phyloP scores from a whole-genome alignment of 2,329 filamentous ascomycete genomes.

The Penicillium sp. region DNA sequence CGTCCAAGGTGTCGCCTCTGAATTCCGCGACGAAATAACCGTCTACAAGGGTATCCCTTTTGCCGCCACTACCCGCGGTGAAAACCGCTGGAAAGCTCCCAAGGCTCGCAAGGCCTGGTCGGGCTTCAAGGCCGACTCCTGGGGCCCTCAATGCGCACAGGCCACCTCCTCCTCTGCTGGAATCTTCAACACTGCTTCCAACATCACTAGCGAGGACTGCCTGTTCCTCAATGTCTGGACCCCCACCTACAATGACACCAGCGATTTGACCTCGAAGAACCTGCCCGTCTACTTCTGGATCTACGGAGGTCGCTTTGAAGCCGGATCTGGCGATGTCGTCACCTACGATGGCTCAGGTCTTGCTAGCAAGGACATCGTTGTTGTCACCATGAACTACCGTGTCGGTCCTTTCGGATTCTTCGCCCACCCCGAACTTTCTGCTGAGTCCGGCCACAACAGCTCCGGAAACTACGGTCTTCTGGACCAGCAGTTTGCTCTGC shows the following conservation, averaged over 20 bases:
- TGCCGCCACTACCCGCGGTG: neutral
- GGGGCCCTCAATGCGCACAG: constrained; percentile 27
- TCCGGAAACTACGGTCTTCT: constrained; percentile 32
- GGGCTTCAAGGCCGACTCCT: constrained; percentile 15
- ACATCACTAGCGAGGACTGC: constrained; percentile 29
- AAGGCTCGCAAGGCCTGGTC: neutral
- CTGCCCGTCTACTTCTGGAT: constrained; percentile 27
- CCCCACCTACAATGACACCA: constrained; percentile 22
- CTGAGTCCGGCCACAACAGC: constrained; percentile 25
- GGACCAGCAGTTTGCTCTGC: constrained; percentile 25
- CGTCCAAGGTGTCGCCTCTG: neutral
- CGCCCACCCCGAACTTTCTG: constrained; percentile 25
- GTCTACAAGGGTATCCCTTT: constrained; percentile 6
- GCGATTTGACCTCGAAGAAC: constrained; percentile 16
- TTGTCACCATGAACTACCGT: constrained; percentile 27
- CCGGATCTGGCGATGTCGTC: constrained; percentile 14
- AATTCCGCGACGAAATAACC: neutral
- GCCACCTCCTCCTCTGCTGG: constrained; percentile 12
- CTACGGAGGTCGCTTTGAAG: constrained; percentile 18
- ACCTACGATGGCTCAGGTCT: constrained; percentile 25
- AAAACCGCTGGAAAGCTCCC: constrained; percentile 10
- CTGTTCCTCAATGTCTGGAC: constrained; percentile 25
- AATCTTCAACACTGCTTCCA: constrained; percentile 33
- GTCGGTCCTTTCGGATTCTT: constrained; percentile 37
- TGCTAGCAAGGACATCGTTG: constrained; percentile 21